Evolutionary conservation across 1,284 basidiomycete species (phyloP), one percentile per base, ranked within the genome.

Genomic region (Ganoderma boninense): DNA sequence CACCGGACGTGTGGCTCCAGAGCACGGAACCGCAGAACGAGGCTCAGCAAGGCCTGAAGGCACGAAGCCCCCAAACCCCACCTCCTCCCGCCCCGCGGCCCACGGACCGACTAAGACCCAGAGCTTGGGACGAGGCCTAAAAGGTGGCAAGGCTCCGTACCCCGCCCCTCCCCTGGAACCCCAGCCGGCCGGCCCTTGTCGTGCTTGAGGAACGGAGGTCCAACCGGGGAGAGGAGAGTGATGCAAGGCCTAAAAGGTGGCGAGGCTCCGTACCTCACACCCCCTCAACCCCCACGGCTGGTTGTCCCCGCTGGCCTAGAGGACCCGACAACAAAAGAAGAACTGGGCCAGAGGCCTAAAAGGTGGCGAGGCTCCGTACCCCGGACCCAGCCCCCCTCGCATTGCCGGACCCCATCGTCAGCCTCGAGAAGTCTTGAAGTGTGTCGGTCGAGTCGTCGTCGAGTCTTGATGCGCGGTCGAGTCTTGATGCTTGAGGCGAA

Each of bases 341-440:
- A n/a, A n/a, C n/a, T 13, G 4, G 20, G 20, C 20, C 20, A 38
- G 57, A 40, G 35, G 57, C 57, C 32, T 60, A 40, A 60, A 14
- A 60, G 57, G 35, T n/a, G 57, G 57, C 57, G 57, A 60, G 57
- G 29, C 57, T 60, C 57, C 57, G 57, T 60, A 60, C 57, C 57
- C 20, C 57, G 14, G 35, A 20, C 57, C 57, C 35, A 35, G 11
- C 35, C 57, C 35, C 29, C 35, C 57, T 23, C 57, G 35, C 54
- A 35, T 20, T 29, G 57, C 38, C 57, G 57, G 20, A 40, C 57
- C 57, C 57, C 57, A 20, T 60, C 57, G 35, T 40, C 38, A 40
- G 57, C 57, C 57, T 60, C 54, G 54, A 57, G 23, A 14, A 20
- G 32, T 57, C 54, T 57, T 56, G 54, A 56, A 10, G n/a, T 10